Evolutionary conservation across 257 asterid species (phyloP).

Genomic region (Solanum paucissectum): DNA sequence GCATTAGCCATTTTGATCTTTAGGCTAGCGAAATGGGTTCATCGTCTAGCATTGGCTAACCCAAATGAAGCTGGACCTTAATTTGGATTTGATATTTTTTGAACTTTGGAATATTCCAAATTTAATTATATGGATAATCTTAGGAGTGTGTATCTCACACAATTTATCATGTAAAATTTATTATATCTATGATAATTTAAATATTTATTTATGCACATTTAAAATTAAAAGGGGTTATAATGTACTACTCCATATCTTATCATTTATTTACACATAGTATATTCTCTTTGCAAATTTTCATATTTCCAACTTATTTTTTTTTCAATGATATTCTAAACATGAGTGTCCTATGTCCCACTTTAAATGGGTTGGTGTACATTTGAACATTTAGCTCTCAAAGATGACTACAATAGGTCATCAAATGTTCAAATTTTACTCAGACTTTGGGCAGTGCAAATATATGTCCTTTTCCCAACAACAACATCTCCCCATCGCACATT

Average conservation of each 20-base stretch:
- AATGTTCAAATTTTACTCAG: constrained; percentile 6
- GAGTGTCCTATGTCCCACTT: not conserved
- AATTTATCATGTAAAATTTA: no score
- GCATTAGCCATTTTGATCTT: no score
- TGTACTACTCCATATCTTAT: no score
- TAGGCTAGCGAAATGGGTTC: not conserved
- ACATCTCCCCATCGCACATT: not conserved
- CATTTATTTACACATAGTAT: no score
- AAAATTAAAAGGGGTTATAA: no score
- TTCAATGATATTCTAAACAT: not conserved
- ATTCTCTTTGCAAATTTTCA: not conserved
- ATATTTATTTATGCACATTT: no score
- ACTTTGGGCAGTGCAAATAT: constrained; percentile 53
- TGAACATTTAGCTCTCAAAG: not conserved
- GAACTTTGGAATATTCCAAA: not conserved
- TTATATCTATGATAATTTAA: no score
- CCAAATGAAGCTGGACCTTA: not conserved
- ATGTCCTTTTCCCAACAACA: constrained; percentile 20
- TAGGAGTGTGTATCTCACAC: no score
- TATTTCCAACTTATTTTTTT: not conserved
- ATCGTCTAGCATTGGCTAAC: not conserved
- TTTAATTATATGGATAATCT: not conserved
- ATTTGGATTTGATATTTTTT: not conserved
- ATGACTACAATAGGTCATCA: not conserved
- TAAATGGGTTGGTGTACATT: not conserved